A percentile compares a stretch with the other conserved stretches of the same genome.
Evolutionary conservation across 352 stramenopile genomes (phyloP).

Genomic region (Globisporangium cederbergense): DNA sequence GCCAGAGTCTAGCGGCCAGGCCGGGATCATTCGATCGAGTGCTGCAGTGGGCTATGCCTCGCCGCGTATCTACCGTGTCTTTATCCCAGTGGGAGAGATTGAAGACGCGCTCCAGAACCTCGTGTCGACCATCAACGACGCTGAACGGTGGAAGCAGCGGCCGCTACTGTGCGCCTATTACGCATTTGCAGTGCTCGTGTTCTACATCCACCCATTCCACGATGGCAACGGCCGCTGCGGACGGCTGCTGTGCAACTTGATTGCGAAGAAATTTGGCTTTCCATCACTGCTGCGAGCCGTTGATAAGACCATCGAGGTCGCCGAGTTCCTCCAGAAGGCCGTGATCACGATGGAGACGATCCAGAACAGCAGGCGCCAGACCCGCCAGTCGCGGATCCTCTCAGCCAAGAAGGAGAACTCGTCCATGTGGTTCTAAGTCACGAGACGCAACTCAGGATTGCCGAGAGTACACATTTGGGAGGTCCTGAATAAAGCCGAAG

Average conservation of each 20-base stretch:
- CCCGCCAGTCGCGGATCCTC: conserved; percentile 42
- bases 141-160: conserved; percentile 32
- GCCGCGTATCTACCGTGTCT: conserved; percentile 77
- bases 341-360: conserved; percentile 72
- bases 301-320: conserved; percentile 81
- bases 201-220: conserved; percentile 85
- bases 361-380: conserved; percentile 51
- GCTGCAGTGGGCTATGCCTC: conserved; percentile 74
- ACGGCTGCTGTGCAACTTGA: conserved; percentile 64
- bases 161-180: conserved; percentile 78
- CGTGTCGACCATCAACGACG: conserved; percentile 44
- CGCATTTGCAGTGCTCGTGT: conserved; percentile 72
- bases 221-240: conserved; percentile 81
- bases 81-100: conserved; percentile 67
- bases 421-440: conserved; percentile 73
- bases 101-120: conserved; percentile 37
- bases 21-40: conserved; percentile 48
- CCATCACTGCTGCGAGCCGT: conserved; percentile 50
- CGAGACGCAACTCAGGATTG: too few relatives aligned
- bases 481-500: too few relatives aligned
- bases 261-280: conserved; percentile 72
- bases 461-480: too few relatives aligned
- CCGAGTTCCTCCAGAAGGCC: conserved; percentile 69
- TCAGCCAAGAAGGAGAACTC: conserved; percentile 63
- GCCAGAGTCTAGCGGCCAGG: conserved; percentile 33